These are phyloP conservation scores for Gelatoporia subvermispora DNA, from an alignment of 768 basidiomycete species.

Conservation along the genomic window DNA sequence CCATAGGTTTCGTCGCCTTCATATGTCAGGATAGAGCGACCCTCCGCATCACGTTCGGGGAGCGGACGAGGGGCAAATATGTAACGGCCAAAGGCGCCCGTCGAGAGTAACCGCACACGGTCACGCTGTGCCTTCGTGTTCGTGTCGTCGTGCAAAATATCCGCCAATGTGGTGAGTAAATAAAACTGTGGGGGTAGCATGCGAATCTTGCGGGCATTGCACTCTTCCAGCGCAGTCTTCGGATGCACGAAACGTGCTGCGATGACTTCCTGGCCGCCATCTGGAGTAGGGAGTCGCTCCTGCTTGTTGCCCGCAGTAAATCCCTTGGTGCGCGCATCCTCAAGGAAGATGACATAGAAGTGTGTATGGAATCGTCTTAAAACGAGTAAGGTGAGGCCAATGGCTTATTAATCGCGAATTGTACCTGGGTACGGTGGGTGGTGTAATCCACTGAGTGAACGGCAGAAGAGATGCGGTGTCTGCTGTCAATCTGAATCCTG, in stretches of 20 bases:
- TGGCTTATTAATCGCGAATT: background rate
- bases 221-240: slow-evolving; percentile 45
- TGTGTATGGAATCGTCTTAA: slow-evolving; percentile 65
- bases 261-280: slow-evolving; percentile 67
- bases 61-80: slow-evolving; percentile 48
- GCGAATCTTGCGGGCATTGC: slow-evolving; percentile 42
- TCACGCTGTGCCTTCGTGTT: slow-evolving; percentile 43
- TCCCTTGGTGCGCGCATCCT: slow-evolving; percentile 35
- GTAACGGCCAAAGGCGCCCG: slow-evolving; percentile 56
- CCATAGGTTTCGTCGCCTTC: slow-evolving; percentile 70
- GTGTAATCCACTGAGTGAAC: slow-evolving; percentile 75
- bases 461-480: slow-evolving; percentile 50
- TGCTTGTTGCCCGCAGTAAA: slow-evolving; percentile 52
- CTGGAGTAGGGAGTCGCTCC: slow-evolving; percentile 60
- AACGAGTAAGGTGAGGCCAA: background rate
- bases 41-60: slow-evolving; percentile 36
- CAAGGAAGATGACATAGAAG: slow-evolving; percentile 65
- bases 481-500: slow-evolving; percentile 36
- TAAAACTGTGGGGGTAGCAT: slow-evolving; percentile 78
- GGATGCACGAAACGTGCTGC: slow-evolving; percentile 65
- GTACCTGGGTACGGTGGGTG: slow-evolving; percentile 48
- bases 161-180: slow-evolving; percentile 55
- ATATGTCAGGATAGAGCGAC: slow-evolving; percentile 49
- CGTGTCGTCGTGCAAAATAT: slow-evolving; percentile 38
- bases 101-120: slow-evolving; percentile 42